phyloP scores from a whole-genome alignment of 2,329 filamentous ascomycete species.

The Fusarium tjaetaba region DNA sequence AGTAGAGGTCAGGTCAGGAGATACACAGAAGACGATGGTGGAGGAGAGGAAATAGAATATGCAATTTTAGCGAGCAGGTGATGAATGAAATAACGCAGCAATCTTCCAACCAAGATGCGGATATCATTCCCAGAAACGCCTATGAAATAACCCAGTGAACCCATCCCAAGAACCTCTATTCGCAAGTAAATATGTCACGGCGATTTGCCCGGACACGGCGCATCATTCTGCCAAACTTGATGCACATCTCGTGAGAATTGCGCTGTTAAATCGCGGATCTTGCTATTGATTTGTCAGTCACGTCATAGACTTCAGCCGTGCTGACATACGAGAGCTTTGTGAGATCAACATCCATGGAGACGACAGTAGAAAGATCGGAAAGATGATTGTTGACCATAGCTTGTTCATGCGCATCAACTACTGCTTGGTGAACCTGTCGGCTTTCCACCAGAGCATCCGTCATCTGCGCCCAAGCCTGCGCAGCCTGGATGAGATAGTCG shows the following conservation, averaged over 20 bases:
- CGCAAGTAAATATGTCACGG: neutral
- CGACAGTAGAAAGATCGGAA: constrained; percentile 45
- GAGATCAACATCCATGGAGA: constrained; percentile 45
- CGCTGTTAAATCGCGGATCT: constrained; percentile 34
- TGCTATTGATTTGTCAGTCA: constrained; percentile 13
- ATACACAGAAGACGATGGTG: neutral
- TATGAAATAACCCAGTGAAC: neutral
- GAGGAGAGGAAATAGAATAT: neutral
- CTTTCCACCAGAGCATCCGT: constrained; percentile 47
- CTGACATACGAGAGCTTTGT: constrained; percentile 27
- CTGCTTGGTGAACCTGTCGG: constrained; percentile 45
- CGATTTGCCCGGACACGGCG: neutral
- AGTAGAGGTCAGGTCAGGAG: neutral
- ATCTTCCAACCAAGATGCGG: neutral
- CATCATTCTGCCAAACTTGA: constrained; percentile 24
- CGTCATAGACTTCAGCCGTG: neutral
- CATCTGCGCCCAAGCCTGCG: constrained; percentile 46
- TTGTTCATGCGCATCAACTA: constrained; percentile 43
- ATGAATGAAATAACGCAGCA: neutral
- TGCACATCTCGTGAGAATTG: constrained; percentile 34
- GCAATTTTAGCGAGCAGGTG: neutral
- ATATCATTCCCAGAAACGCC: constrained; percentile 28
- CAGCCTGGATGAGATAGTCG: constrained; percentile 49
- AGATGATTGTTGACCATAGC: constrained; percentile 40
- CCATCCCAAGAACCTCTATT: neutral